Percentiles rank a stretch among this genome's conserved stretches.
Evolutionary conservation across 2,329 filamentous ascomycete species (phyloP).

Genomic region (Colletotrichum navitas): DNA sequence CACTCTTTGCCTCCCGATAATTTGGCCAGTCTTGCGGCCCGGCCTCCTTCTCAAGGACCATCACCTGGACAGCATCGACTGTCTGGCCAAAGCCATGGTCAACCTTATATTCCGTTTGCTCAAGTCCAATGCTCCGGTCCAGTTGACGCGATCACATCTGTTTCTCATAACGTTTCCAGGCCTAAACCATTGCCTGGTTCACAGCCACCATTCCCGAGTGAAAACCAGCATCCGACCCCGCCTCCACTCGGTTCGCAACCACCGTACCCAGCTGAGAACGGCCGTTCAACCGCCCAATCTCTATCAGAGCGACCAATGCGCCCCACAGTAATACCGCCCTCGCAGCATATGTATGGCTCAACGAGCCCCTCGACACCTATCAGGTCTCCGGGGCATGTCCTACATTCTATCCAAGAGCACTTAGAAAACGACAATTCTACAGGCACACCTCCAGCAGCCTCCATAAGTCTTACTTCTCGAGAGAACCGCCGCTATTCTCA

Average conservation of each 20-base stretch:
- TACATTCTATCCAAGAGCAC: conserved; percentile 42
- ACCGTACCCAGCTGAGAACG: background rate
- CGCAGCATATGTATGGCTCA: conserved; percentile 7
- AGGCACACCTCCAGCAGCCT: background rate
- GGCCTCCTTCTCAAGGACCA: background rate
- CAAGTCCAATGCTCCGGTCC: background rate
- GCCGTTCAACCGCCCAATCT: background rate
- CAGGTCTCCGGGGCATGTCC: conserved; percentile 34
- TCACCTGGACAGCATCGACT: background rate
- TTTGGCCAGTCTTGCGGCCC: background rate
- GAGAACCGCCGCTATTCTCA: background rate
- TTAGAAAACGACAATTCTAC: conserved; percentile 12
- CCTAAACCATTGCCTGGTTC: background rate
- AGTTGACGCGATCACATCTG: background rate
- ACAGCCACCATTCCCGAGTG: background rate
- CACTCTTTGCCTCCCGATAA: conserved; percentile 27
- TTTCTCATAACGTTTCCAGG: background rate
- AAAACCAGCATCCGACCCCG: background rate
- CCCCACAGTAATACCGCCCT: conserved; percentile 6
- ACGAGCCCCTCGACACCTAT: conserved; percentile 22
- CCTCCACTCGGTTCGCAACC: background rate
- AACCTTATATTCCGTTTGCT: background rate
- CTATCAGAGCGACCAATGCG: conserved; percentile 22
- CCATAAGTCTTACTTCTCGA: background rate
- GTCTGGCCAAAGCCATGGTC: background rate